Conservation (phyloP, 2,329 filamentous ascomycete species). For the Aspergillus cejpii region DNA sequence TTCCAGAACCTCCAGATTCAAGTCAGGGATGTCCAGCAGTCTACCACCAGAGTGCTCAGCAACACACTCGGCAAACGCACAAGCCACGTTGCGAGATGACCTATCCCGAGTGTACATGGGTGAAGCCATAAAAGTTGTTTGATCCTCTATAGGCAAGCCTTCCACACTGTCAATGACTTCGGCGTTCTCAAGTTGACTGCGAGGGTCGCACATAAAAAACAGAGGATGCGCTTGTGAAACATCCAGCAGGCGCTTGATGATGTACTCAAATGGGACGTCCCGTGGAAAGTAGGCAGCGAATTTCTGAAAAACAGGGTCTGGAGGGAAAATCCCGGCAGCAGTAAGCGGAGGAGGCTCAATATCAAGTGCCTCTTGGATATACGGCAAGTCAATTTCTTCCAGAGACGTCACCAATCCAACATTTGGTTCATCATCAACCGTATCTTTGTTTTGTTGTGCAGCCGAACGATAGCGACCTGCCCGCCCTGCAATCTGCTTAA, state of each 20-base stretch:
- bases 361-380: constrained; percentile 58
- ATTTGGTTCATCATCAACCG: constrained; percentile 25
- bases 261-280: constrained; percentile 72
- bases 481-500: constrained; percentile 92
- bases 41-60: constrained; percentile 60
- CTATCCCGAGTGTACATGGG: constrained; percentile 56
- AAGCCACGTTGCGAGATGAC: constrained; percentile 44
- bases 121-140: constrained; percentile 66
- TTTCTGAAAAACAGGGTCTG: constrained; percentile 61
- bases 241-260: constrained; percentile 68
- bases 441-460: constrained; percentile 42
- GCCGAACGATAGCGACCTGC: constrained; percentile 80
- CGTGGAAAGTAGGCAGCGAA: constrained; percentile 78
- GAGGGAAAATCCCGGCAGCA: constrained; percentile 68
- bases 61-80: constrained; percentile 62
- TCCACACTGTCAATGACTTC: constrained; percentile 67
- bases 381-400: constrained; percentile 59
- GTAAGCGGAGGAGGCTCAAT: constrained; percentile 59
- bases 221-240: constrained; percentile 56
- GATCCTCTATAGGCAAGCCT: constrained; percentile 63
- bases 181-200: constrained; percentile 59
- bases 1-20: constrained; percentile 71
- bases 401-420: constrained; percentile 74
- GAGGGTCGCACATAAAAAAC: constrained; percentile 64
- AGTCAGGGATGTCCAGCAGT: constrained; percentile 61